Conservation (phyloP, 2,329 filamentous ascomycete species). For the Cercospora zeae-maydis region DNA sequence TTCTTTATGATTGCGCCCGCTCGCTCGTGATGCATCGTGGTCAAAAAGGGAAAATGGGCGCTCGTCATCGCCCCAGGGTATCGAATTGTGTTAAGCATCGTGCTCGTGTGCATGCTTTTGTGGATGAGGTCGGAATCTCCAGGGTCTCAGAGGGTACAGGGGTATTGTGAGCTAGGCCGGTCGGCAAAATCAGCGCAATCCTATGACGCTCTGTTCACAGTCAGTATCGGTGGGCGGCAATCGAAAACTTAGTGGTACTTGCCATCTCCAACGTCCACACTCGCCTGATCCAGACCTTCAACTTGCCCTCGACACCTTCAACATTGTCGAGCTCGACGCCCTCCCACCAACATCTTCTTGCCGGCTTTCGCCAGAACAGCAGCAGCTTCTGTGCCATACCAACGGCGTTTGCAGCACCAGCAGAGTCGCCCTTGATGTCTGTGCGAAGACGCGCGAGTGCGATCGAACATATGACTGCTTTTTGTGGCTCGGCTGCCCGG, state of each 20-base stretch:
- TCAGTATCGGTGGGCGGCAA: neutral
- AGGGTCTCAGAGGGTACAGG: neutral
- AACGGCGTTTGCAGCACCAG: slow-evolving; percentile 71
- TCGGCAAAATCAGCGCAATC: slow-evolving; percentile 25
- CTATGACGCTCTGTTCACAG: slow-evolving; percentile 32
- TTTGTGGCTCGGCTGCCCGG: slow-evolving; percentile 94
- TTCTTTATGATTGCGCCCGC: slow-evolving; percentile 9
- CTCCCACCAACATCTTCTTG: slow-evolving; percentile 97
- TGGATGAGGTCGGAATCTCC: neutral
- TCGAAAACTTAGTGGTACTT: slow-evolving; percentile 30
- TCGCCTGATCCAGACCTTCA: slow-evolving; percentile 97
- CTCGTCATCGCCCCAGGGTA: slow-evolving; percentile 1
- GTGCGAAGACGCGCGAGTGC: slow-evolving; percentile 89
- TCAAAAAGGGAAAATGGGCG: slow-evolving; percentile 1
- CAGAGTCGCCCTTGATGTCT: slow-evolving; percentile 66
- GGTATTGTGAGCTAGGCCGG: neutral
- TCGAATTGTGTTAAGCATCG: neutral
- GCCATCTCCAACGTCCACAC: slow-evolving; percentile 98
- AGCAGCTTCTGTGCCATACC: slow-evolving; percentile 98
- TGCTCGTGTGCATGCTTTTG: neutral
- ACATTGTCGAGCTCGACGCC: slow-evolving; percentile 87
- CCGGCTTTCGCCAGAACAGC: slow-evolving; percentile 96
- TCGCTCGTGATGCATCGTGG: slow-evolving; percentile 9
- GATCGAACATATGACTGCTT: slow-evolving; percentile 95
- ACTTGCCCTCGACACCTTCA: slow-evolving; percentile 81